Base-by-base conservation (phyloP, 768 basidiomycete species). In the Gelatoporia subvermispora region DNA sequence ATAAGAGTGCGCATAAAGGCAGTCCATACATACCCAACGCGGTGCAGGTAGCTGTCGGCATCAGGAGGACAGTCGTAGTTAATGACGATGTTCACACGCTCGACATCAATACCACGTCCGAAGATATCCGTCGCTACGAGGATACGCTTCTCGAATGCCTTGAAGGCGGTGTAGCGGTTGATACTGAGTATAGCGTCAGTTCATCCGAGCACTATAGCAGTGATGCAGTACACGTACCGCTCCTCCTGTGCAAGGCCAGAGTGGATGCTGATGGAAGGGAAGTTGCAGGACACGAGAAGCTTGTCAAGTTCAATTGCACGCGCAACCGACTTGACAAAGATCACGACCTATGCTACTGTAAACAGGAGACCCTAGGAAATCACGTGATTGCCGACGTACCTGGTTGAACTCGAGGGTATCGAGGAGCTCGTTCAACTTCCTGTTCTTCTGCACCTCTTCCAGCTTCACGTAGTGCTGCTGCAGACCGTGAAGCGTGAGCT, bases 81-180 rank as follows among this genome's bases (percentile, higher is more conserved):
- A 73, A 99, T 81, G 43, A 99, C 96, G 50, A 98, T 97, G 71
- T 99, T 99, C 60, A 99, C 96, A 52, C 96, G 93, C 67, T 99
- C 96, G 18, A 99, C 95, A 72, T 99, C 96, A 56, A 99, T 99
- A 56, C 95, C 96, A 67, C 96, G 91, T 51, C 96, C 96, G 53
- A 99, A 99, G 57, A 99, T 98, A 67, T 99, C 96, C 17, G 96
- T 99, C 17, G 94, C 95, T 36, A 99, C 96, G 17, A 99, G 78
- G 56, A 99, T 97, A 56, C 96, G 93, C 73, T 97, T 99, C 75
- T 99, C 96, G 58, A 99, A 99, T 16, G 91, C 90, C 72, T 99
- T 99, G 80, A 99, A 99, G 34, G 94, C 92, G 22, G 90, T 89
- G 72, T 98, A 99, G 15, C 95, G 89, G 49, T 78, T 79, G 67